Base-by-base conservation (phyloP, 495 filamentous ascomycete species). In the Terfezia boudieri region DNA sequence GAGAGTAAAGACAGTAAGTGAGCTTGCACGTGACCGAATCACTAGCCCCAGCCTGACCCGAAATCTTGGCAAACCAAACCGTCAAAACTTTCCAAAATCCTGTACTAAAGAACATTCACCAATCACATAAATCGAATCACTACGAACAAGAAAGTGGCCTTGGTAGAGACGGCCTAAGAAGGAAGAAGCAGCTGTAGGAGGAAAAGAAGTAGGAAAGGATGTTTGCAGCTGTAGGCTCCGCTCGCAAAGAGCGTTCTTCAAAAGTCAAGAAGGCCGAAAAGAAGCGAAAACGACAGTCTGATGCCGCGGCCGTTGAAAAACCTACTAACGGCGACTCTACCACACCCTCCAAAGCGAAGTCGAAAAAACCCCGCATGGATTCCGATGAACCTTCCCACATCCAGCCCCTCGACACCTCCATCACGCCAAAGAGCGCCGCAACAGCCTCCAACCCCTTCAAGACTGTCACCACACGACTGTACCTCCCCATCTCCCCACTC, bases 251-350 rank as follows among this genome's bases (percentile, higher is more conserved):
- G 17, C 41, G 14, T 8, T 46, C 41, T 20, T 46, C 8, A 14
- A 46, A 46, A 46, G 12, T 1, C 41, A 46, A 14, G 14, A 46
- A 46, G 3, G 41, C 26, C 7, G 26, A 46, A 46, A 46, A 46
- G 8, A 46, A 46, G 41, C 41, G 41, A 20, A 46, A 46, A 46
- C 41, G 41, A 46, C 12, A 77, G 63, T 76, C 56, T 49, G 23
- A 49, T 4, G 41, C 54, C 20, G 20, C 37, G 64, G 58, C 53
- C 23, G 64, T 58, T 53, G 68, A 69, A 57, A 67, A 68, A 52
- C 55, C 60, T 56, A 63, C 64, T 53, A 57, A 37, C 35, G 49
- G 51, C 54, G 62, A 55, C 53, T 51, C 48, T 43, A 62, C 48
- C 26, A 49, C 49, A 38, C 50, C 22, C n/a, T 36, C 51, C 20